Conservation (phyloP, 306 rosid genomes). For the Quercus suber region DNA sequence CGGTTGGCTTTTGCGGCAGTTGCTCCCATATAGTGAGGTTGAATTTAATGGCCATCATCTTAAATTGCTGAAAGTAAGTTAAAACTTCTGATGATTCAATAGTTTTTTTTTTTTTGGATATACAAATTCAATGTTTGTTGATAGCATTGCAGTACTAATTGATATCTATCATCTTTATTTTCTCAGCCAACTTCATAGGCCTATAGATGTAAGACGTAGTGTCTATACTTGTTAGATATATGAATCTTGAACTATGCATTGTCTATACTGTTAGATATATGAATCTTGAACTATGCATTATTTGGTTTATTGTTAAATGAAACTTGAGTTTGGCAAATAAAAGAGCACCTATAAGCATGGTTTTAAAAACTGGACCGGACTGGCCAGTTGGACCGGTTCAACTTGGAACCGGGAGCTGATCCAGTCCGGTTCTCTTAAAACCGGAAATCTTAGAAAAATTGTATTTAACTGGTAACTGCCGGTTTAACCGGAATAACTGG, state of each 20-base stretch:
- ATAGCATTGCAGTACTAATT: background rate
- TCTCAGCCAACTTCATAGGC: background rate
- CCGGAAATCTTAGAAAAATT: too few species aligned
- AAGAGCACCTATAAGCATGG: too few species aligned
- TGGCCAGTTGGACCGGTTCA: too few species aligned
- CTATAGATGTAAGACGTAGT: background rate
- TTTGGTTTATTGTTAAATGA: too few species aligned
- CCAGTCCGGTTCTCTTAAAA: too few species aligned
- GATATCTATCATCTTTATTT: background rate
- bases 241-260: background rate
- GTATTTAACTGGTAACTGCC: too few species aligned
- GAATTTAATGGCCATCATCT: conserved; percentile 74
- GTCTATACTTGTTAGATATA: background rate
- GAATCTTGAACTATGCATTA: background rate
- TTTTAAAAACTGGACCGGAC: too few species aligned
- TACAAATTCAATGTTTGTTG: background rate
- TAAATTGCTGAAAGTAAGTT: conserved; percentile 68
- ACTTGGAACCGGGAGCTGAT: too few species aligned
- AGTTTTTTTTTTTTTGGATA: background rate
- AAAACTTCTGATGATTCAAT: background rate
- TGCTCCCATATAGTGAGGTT: conserved; percentile 81
- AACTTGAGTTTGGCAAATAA: too few species aligned
- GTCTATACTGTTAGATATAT: background rate
- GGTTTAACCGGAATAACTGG: too few species aligned
- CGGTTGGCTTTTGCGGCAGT: conserved; percentile 97